Base-by-base conservation (phyloP, 257 asterid species). In the Solanum bulbocastanum region DNA sequence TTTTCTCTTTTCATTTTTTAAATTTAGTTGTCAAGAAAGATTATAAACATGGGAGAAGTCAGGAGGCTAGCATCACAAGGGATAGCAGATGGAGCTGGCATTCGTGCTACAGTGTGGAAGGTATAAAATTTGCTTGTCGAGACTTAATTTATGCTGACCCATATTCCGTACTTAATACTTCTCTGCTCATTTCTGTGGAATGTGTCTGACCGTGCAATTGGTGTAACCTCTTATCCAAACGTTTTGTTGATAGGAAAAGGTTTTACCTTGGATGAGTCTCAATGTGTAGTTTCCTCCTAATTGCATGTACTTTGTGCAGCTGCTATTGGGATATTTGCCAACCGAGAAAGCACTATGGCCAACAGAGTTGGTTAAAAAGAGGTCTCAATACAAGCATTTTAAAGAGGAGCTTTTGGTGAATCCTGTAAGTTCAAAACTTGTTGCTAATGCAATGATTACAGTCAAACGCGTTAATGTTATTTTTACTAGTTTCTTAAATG, bases 41-140 rank as follows among this genome's bases (percentile, higher is more conserved):
- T 93, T 35, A 90, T 97, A 92, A 92, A 94, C 85, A 88, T 94
- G 94, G 98, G 95, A 62, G 98, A 94, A 90, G 89, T 97, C 74
- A 90, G 98, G 92, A 95, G 90, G 92, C 90, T 97, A 66, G 96
- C 98, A 86, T 93, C 96, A 14, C 98, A 94, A 90, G 98, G 99
- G 83, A 84, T 95, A 88, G 98, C 98, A 8, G 98, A 96, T 87
- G 98, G 95, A 89, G 94, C 94, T 90, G 98, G 98, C 83, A 92
- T 96, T 88, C 99, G 98, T 30, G 92, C 99, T 66, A 92, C 92
- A 3, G 98, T 94, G 75, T 97, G 99, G 98, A 95, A 97, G 98
- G 99, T 97, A 93, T 35, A 65, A n/a, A 11, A 40, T 56, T 89
- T 89, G 42, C 11, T 46, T 81, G 42, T 15, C 5, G 68, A 79